Conservation (phyloP, 768 basidiomycete species). For the Infundibulicybe gibba region DNA sequence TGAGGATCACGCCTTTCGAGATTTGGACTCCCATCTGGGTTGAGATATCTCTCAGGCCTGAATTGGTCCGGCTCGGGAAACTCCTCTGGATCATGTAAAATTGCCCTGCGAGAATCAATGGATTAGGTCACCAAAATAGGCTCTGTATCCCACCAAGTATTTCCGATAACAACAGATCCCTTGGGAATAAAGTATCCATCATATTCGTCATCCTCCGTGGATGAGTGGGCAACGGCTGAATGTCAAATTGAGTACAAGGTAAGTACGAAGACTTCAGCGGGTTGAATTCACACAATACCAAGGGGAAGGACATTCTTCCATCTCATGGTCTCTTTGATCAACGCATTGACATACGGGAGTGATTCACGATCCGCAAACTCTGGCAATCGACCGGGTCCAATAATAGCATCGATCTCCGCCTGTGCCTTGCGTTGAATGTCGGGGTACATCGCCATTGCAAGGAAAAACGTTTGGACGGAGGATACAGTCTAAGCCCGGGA, state of each 20-base stretch:
- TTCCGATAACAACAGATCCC: slow-evolving; percentile 8
- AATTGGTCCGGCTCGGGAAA: slow-evolving; percentile 9
- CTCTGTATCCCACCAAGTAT: slow-evolving; percentile 4
- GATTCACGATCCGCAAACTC: slow-evolving; percentile 28
- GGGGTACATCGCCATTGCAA: slow-evolving; percentile 34
- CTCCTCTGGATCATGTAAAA: slow-evolving; percentile 1
- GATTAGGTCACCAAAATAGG: not conserved
- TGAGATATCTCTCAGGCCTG: slow-evolving; percentile 6
- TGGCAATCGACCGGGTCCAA: slow-evolving; percentile 34
- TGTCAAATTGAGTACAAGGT: not conserved
- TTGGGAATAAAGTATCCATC: slow-evolving; percentile 10
- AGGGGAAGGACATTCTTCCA: not conserved
- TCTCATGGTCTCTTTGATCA: slow-evolving; percentile 28
- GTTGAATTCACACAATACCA: not conserved
- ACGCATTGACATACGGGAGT: slow-evolving; percentile 31
- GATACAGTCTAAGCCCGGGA: slow-evolving; percentile 26
- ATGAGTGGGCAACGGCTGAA: slow-evolving; percentile 4
- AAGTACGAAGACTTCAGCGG: not conserved
- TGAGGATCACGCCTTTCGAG: slow-evolving; percentile 2
- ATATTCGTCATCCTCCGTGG: slow-evolving; percentile 8
- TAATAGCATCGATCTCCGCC: slow-evolving; percentile 31
- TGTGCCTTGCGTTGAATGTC: slow-evolving; percentile 32
- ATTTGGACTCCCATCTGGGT: not conserved
- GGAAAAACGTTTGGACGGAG: slow-evolving; percentile 26
- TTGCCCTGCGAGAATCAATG: not conserved